phyloP scores from a whole-genome alignment of 1,284 basidiomycete genomes.

The Porphyrellus sp. region DNA sequence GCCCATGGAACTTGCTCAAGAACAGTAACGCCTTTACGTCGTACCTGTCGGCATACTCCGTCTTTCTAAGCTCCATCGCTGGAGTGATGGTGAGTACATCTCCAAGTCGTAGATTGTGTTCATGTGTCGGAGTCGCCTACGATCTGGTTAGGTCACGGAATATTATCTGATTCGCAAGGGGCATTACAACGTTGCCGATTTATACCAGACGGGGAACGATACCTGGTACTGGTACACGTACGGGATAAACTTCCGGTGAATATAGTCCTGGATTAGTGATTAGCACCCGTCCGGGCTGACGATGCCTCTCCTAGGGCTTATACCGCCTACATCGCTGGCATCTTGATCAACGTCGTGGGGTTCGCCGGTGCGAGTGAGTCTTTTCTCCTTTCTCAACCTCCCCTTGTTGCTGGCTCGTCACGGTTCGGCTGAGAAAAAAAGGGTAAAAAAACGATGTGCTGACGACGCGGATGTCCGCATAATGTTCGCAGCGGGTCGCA shows the following conservation, averaged over 20 bases:
- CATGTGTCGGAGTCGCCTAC: not conserved
- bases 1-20: conserved; percentile 80
- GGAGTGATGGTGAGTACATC: conserved; percentile 65
- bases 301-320: conserved; percentile 50
- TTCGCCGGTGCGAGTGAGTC: conserved; percentile 61
- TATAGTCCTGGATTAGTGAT: too few species aligned
- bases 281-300: too few species aligned
- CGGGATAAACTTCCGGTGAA: conserved; percentile 71
- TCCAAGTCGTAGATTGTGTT: not conserved
- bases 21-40: conserved; percentile 76
- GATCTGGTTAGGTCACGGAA: conserved; percentile 55
- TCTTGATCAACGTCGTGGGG: conserved; percentile 79
- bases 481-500: conserved; percentile 44
- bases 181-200: conserved; percentile 66
- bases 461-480: not conserved
- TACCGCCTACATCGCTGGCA: conserved; percentile 69
- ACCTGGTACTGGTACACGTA: conserved; percentile 78
- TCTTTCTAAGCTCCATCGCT: conserved; percentile 78
- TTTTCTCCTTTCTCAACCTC: conserved; percentile 12
- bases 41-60: conserved; percentile 82
- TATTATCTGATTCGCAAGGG: conserved; percentile 79
- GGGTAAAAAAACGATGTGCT: not conserved
- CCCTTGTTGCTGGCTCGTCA: not conserved
- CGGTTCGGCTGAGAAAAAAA: conserved; percentile 4
- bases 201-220: conserved; percentile 57